Base-by-base conservation (phyloP, 2,329 filamentous ascomycete genomes). In the Alternaria dauci region DNA sequence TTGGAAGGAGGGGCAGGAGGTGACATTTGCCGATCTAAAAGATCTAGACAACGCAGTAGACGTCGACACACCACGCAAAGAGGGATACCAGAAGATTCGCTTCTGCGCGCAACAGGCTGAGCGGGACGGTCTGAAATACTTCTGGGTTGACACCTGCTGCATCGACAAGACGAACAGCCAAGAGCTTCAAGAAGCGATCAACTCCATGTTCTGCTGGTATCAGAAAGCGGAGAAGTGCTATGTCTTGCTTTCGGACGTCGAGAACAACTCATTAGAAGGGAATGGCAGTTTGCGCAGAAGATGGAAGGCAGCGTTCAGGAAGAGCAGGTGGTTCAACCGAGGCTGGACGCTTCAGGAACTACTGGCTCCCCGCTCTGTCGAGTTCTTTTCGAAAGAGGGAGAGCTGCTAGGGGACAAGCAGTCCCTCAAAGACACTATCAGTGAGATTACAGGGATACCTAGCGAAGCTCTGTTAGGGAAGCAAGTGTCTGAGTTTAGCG, bases 51-150 rank as follows among this genome's bases (percentile, higher is more conserved):
- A 34, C 4, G 32, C 11, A 34, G 32, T 34, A 34, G 32, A 34
- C 32, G 32, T 34, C 32, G 12, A 34, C 32, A 34, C 32, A 34
- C 32, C 8, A 34, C 2, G 32, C 32, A 34, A 34, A 8, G 32
- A 34, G 4, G 32, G 32, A 34, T 34, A 34, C 4, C 12, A 14
- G 32, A 63, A 69, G 30, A 57, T 71, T n/a, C 42, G 3, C 2
- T 68, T 67, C n/a, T 75, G 66, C 26, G 62, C 58, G 2, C 6
- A 26, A 18, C 65, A 67, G 52, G 59, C 55, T 44, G 65, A 62
- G 14, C 39, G 4, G 4, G 58, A 70, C 41, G 42, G 48, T 8
- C 25, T 67, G 20, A 4, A 23, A 2, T 23, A 23, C 20, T 23
- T 23, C 20, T 23, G 20, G 20, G 20, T 23, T 4, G 16, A 34